Conservation (phyloP, 371 early-diverging fungal genomes). For the Syncephalastrum racemosum region DNA sequence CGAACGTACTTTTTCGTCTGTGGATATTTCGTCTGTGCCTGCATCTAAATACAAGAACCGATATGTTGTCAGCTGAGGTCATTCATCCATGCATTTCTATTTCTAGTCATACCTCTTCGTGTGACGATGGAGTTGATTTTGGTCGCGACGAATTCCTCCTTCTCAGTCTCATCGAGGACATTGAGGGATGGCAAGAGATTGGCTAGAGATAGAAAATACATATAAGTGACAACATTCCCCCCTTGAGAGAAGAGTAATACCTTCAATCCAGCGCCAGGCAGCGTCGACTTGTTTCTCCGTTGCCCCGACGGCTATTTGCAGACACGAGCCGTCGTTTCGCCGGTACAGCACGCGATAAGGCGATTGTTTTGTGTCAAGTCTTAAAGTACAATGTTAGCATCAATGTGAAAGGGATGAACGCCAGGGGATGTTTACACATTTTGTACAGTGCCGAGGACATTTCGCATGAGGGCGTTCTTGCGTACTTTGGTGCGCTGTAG, state of each 20-base stretch:
- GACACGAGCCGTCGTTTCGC: conserved; percentile 47
- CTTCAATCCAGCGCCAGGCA: conserved; percentile 90
- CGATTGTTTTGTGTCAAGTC: conserved; percentile 92
- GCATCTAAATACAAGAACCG: conserved; percentile 44
- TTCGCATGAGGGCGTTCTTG: conserved; percentile 58
- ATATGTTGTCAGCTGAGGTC: neutral
- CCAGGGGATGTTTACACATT: conserved; percentile 61
- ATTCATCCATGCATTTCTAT: neutral
- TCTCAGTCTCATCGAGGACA: conserved; percentile 80
- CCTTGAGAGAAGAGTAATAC: conserved; percentile 27
- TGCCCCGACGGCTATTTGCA: conserved; percentile 76
- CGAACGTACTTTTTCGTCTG: conserved; percentile 82
- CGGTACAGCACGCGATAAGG: conserved; percentile 88
- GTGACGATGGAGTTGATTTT: conserved; percentile 89
- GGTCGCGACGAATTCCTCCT: conserved; percentile 82
- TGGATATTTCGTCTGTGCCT: conserved; percentile 75
- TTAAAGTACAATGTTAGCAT: conserved; percentile 16
- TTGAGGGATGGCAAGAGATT: conserved; percentile 68
- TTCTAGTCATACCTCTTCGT: conserved; percentile 61
- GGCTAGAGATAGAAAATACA: conserved; percentile 35
- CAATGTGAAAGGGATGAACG: neutral
- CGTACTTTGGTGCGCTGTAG: conserved; percentile 70
- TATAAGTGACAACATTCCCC: neutral
- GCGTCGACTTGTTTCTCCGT: conserved; percentile 76
- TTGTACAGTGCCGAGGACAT: conserved; percentile 78